Base-by-base conservation (phyloP, 306 rosid species). In the Abrus pulchellus region DNA sequence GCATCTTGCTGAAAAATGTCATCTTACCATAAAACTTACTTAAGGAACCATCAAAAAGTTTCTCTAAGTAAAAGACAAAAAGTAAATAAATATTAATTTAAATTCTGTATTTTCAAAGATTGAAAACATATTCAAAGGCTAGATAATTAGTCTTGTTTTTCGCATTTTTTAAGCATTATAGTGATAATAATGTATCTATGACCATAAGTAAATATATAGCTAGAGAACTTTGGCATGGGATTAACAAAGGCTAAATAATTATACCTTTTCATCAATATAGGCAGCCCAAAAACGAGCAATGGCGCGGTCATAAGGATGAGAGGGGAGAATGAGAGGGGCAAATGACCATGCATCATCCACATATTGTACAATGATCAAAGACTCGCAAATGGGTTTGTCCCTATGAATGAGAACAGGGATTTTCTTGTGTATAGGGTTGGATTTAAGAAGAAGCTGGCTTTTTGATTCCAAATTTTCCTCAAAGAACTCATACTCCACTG, bases 381-480 rank as follows among this genome's bases (percentile, higher is more conserved):
- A 91, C 59, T 91, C 93, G 10, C 83, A 83, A 5, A 91, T 44
- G 78, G 96, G 86, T 54, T 83, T 86, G 54, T 75, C 90, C 0
- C 5, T 53, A 10, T 88, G 93, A 72, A 91, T 68, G 6, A 91
- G 88, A 85, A 89, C 92, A 0, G 90, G 92, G 66, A 89, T 59
- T 74, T 86, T 91, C 85, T 91, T 83, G 83, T 87, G 40, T 3
- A 91, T 84, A 0, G 90, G 93, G 66, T 89, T 91, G 7, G 93
- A 86, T 57, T 86, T 77, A 55, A 91, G 88, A 30, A 89, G 86
- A 76, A 91, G 92, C 69, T 68, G 70, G 71, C 88, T 86, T 79
- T 91, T 91, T 47, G 87, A 0, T 0, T 52, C 79, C 6, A 88
- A 20, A 0, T 61, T 33, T 82, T 88, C 90, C 20, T 89, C 72